A percentile compares a stretch with the other conserved stretches of the same genome.
phyloP scores from a whole-genome alignment of 163 green algal species.

The Scenedesmus sp. region DNA sequence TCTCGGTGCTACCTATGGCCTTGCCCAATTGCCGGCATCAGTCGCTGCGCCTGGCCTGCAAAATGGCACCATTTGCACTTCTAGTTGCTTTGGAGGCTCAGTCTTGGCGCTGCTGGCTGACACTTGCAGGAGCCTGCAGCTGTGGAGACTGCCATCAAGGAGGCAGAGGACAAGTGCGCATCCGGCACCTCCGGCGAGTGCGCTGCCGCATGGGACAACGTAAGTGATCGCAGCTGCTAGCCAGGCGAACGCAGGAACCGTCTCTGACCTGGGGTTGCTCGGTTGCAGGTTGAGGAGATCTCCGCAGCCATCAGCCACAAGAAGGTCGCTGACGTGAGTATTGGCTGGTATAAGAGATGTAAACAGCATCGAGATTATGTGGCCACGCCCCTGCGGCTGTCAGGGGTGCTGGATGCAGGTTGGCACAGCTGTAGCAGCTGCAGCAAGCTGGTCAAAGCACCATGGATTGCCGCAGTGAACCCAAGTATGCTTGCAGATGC shows the following conservation, averaged over 20 bases:
- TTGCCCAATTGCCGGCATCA: background rate
- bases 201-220: constrained; percentile 80
- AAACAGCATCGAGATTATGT: background rate
- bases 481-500: background rate
- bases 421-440: background rate
- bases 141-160: constrained; percentile 77
- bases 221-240: constrained; percentile 47
- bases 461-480: background rate
- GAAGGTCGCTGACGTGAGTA: constrained; percentile 60
- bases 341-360: background rate
- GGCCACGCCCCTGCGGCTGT: background rate
- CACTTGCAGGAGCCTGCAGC: constrained; percentile 38
- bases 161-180: constrained; percentile 79
- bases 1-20: background rate
- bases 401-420: background rate
- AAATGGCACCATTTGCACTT: background rate
- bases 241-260: background rate
- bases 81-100: background rate
- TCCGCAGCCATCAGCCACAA: constrained; percentile 74
- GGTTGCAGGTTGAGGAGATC: constrained; percentile 71
- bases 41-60: background rate
- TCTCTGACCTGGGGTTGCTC: background rate
- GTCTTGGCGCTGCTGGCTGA: background rate
- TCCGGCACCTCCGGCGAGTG: constrained; percentile 70
- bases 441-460: background rate